phyloP scores from a whole-genome alignment of 2,329 filamentous ascomycete genomes.

The Graphium sp. region DNA sequence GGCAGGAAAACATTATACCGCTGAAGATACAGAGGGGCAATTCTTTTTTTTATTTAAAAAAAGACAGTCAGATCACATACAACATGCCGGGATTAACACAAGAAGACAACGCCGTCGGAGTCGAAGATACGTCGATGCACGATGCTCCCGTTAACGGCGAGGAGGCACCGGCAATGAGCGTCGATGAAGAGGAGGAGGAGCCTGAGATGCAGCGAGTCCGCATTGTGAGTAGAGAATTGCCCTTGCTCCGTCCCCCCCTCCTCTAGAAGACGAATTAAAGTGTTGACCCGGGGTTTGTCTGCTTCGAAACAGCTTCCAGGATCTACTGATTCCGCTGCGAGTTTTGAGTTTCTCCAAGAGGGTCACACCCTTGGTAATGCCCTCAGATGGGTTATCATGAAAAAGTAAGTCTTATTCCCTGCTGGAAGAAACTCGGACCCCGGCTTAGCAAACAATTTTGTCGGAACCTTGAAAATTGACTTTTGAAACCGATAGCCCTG shows the following conservation, averaged over 20 bases:
- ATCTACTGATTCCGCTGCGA: constrained; percentile 73
- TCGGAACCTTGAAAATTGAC: not conserved
- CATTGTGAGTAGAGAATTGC: constrained; percentile 28
- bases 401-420: constrained; percentile 53
- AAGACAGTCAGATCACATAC: constrained; percentile 1
- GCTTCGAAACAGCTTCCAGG: constrained; percentile 53
- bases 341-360: constrained; percentile 87
- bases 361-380: constrained; percentile 94
- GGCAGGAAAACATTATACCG: no score
- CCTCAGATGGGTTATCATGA: constrained; percentile 90
- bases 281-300: not conserved
- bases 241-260: not conserved
- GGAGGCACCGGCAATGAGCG: no score
- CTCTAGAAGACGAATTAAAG: not conserved
- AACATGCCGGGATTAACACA: constrained; percentile 8
- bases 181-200: constrained; percentile 18
- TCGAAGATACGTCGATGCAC: constrained; percentile 23
- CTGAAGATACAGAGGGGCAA: no score
- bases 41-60: no score
- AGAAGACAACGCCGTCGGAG: not conserved
- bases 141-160: constrained; percentile 18
- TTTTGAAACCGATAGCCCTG: constrained; percentile 57
- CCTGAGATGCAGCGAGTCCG: constrained; percentile 36
- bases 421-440: constrained; percentile 1
- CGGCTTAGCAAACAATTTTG: not conserved